These are phyloP conservation scores for Torrubiella hemipterigena DNA, from an alignment of 2,329 filamentous ascomycete genomes.

Conservation along the genomic window DNA sequence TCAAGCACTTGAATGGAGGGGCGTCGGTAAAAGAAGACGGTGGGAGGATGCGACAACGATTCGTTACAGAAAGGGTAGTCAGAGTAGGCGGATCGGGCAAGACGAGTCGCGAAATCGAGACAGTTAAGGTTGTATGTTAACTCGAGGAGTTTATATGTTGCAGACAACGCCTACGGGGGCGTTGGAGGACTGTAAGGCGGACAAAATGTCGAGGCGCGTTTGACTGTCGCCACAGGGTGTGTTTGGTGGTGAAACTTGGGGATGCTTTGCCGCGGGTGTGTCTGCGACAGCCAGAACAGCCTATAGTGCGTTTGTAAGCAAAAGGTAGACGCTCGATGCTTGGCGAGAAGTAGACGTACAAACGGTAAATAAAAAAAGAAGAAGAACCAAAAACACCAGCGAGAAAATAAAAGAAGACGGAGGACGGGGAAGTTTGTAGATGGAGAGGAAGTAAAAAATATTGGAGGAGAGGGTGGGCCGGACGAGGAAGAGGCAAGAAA, in stretches of 20 bases:
- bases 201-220: constrained; percentile 11
- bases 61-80: neutral
- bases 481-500: neutral
- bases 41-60: neutral
- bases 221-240: constrained; percentile 9
- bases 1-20: neutral
- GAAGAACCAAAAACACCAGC: constrained; percentile 1
- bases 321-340: neutral
- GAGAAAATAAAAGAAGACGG: constrained; percentile 4
- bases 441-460: too few species aligned
- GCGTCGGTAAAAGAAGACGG: neutral
- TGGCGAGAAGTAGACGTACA: neutral
- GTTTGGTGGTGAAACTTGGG: constrained; percentile 4
- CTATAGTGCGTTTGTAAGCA: neutral
- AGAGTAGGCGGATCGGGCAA: neutral
- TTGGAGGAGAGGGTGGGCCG: constrained; percentile 5
- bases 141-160: neutral
- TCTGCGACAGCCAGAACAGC: too few species aligned
- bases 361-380: neutral
- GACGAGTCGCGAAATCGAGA: neutral
- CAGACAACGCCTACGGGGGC: constrained; percentile 11
- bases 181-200: constrained; percentile 7
- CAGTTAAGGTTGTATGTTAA: too few species aligned
- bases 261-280: too few species aligned
- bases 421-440: too few species aligned